phyloP scores from a whole-genome alignment of 306 rosid genomes.

The Medicago ruthenica region DNA sequence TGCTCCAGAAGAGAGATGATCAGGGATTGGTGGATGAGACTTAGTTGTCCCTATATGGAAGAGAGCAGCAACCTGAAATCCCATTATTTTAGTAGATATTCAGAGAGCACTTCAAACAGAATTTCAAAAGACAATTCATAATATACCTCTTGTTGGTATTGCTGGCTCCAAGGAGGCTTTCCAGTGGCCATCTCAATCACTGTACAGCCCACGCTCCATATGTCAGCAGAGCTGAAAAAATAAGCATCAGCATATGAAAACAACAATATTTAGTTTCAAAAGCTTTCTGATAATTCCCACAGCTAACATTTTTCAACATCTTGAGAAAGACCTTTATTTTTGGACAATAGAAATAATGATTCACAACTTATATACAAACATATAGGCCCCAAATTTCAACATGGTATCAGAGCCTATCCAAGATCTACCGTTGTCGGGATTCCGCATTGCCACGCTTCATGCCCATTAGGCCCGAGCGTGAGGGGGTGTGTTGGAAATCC shows the following conservation, averaged over 20 bases:
- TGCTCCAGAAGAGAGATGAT: constrained; percentile 83
- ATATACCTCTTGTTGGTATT: constrained; percentile 91
- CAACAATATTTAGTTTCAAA: constrained; percentile 41
- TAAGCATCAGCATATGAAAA: constrained; percentile 35
- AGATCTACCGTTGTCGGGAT: too few species aligned
- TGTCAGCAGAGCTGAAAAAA: constrained; percentile 91
- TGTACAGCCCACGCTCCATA: constrained; percentile 99
- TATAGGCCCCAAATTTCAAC: too few species aligned
- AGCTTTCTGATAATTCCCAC: constrained; percentile 26
- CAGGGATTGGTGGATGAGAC: constrained; percentile 99
- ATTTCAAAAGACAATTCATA: constrained; percentile 29
- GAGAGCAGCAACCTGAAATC: constrained; percentile 93
- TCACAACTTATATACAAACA: not conserved
- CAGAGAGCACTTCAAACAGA: constrained; percentile 35
- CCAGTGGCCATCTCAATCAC: constrained; percentile 99
- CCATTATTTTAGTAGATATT: constrained; percentile 49
- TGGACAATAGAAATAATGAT: not conserved
- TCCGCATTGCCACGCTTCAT: too few species aligned
- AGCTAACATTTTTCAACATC: constrained; percentile 15
- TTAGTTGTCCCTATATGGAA: constrained; percentile 96
- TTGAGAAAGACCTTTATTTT: constrained; percentile 15
- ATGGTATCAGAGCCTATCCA: too few species aligned
- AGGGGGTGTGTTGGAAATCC: too few species aligned
- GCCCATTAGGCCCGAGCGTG: too few species aligned
- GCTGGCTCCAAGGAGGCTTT: constrained; percentile 99